Evolutionary conservation across 2,329 filamentous ascomycete species (phyloP).

Genomic region (Aspergillus carbonarius): DNA sequence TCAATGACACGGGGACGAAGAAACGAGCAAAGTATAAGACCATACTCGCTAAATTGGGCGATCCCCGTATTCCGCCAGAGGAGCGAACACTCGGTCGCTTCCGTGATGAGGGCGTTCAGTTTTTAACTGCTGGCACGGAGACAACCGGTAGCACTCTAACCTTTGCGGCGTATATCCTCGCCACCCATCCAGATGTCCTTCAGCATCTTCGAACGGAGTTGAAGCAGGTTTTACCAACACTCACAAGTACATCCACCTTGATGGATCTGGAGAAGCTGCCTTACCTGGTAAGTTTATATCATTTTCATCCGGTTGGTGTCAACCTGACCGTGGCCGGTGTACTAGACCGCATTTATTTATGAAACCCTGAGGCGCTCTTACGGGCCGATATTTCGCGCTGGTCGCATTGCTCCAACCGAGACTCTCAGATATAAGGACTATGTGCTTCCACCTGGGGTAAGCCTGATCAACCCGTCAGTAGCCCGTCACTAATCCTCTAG

Average conservation of each 20-base stretch:
- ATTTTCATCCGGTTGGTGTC: background rate
- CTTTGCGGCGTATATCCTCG: constrained; percentile 26
- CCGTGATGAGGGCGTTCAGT: constrained; percentile 36
- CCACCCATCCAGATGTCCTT: constrained; percentile 14
- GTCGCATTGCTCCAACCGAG: constrained; percentile 27
- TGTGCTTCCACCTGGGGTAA: constrained; percentile 30
- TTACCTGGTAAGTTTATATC: constrained; percentile 32
- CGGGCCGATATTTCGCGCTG: constrained; percentile 31
- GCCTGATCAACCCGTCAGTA: background rate
- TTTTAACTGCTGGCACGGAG: constrained; percentile 44
- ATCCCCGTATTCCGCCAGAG: background rate
- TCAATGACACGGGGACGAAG: no score
- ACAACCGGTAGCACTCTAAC: constrained; percentile 34
- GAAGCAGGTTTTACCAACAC: constrained; percentile 27
- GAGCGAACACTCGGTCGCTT: background rate
- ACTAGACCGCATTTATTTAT: constrained; percentile 9
- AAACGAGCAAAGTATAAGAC: background rate
- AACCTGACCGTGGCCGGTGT: background rate
- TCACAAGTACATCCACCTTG: constrained; percentile 23
- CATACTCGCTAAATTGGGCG: constrained; percentile 13
- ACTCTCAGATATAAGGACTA: constrained; percentile 30
- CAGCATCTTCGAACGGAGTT: constrained; percentile 29
- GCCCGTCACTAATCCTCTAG: constrained; percentile 5
- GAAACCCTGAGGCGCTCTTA: constrained; percentile 43
- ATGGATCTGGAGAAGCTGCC: constrained; percentile 40